A percentile compares a stretch with the other conserved stretches of the same genome.
phyloP scores from a whole-genome alignment of 1,139 yeast genomes.

The Debaryomyces singareniensis region DNA sequence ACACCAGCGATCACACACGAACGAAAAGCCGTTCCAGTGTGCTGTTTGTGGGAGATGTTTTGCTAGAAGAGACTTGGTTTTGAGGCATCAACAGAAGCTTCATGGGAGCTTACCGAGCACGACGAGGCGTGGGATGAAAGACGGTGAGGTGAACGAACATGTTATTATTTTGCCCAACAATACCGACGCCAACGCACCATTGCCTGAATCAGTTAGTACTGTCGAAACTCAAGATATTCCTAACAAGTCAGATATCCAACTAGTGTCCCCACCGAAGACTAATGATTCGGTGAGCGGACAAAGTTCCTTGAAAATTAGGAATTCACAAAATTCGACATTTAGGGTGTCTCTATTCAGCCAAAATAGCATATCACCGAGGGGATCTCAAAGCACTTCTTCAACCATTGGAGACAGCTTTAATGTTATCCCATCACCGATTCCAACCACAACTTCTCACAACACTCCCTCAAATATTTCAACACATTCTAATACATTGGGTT shows the following conservation, averaged over 20 bases:
- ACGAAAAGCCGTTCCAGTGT: slow-evolving; percentile 83
- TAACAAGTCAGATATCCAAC: slow-evolving; percentile 6
- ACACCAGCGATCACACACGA: slow-evolving; percentile 92
- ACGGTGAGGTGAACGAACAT: slow-evolving; percentile 25
- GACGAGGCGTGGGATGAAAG: slow-evolving; percentile 15
- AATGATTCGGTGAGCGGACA: neutral
- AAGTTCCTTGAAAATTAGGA: slow-evolving; percentile 1
- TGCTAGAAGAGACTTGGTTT: slow-evolving; percentile 43
- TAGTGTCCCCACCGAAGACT: neutral
- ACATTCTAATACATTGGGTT: slow-evolving; percentile 1
- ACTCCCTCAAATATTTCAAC: slow-evolving; percentile 14
- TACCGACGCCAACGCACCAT: slow-evolving; percentile 39
- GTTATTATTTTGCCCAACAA: slow-evolving; percentile 39
- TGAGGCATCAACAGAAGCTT: slow-evolving; percentile 42
- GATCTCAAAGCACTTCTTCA: slow-evolving; percentile 1
- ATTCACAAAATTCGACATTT: slow-evolving; percentile 13
- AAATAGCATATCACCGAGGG: slow-evolving; percentile 3
- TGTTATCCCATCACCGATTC: slow-evolving; percentile 19
- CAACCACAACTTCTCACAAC: slow-evolving; percentile 16
- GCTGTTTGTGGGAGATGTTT: slow-evolving; percentile 47
- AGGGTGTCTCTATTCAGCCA: slow-evolving; percentile 17
- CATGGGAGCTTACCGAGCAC: slow-evolving; percentile 21
- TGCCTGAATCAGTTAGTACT: slow-evolving; percentile 16
- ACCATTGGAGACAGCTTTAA: slow-evolving; percentile 2
- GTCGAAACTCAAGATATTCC: slow-evolving; percentile 5